These are phyloP conservation scores for Scedosporium minutisporum DNA, from an alignment of 2,329 filamentous ascomycete species.

Conservation along the genomic window DNA sequence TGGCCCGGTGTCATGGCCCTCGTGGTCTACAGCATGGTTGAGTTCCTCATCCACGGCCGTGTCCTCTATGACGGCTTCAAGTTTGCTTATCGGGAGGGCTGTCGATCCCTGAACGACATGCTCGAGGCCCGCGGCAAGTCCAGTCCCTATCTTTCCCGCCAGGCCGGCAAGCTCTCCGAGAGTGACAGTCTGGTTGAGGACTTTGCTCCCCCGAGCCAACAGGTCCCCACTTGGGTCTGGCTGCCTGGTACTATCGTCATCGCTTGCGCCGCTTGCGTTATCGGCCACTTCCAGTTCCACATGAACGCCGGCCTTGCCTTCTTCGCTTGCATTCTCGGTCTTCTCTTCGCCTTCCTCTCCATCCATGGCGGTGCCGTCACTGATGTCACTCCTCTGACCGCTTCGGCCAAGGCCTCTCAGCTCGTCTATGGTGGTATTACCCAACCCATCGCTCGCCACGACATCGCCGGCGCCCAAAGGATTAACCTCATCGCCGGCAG, in stretches of 20 bases:
- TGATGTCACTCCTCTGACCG: constrained; percentile 52
- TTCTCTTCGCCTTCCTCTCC: constrained; percentile 48
- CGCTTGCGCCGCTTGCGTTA: constrained; percentile 41
- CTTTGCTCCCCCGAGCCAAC: constrained; percentile 30
- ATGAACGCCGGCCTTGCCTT: constrained; percentile 48
- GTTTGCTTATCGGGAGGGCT: constrained; percentile 21
- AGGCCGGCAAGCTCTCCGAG: constrained; percentile 24
- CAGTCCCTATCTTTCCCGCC: constrained; percentile 23
- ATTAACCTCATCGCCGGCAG: constrained; percentile 57
- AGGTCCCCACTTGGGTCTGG: constrained; percentile 47
- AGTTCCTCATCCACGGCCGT: constrained; percentile 29
- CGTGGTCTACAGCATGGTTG: constrained; percentile 28
- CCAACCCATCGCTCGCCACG: constrained; percentile 36
- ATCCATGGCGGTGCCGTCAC: constrained; percentile 44
- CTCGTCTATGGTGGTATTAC: constrained; percentile 59
- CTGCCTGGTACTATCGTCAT: constrained; percentile 33
- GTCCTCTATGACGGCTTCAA: constrained; percentile 25
- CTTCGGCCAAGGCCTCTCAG: constrained; percentile 59
- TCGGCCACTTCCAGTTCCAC: constrained; percentile 40
- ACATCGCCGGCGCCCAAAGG: constrained; percentile 42
- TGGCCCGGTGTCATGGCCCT: constrained; percentile 36
- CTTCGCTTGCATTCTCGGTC: constrained; percentile 44
- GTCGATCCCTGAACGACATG: constrained; percentile 19
- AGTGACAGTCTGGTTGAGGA: constrained; percentile 25
- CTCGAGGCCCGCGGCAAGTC: constrained; percentile 22